phyloP scores from a whole-genome alignment of 2,329 filamentous ascomycete species.

The Fusarium miscanthi region DNA sequence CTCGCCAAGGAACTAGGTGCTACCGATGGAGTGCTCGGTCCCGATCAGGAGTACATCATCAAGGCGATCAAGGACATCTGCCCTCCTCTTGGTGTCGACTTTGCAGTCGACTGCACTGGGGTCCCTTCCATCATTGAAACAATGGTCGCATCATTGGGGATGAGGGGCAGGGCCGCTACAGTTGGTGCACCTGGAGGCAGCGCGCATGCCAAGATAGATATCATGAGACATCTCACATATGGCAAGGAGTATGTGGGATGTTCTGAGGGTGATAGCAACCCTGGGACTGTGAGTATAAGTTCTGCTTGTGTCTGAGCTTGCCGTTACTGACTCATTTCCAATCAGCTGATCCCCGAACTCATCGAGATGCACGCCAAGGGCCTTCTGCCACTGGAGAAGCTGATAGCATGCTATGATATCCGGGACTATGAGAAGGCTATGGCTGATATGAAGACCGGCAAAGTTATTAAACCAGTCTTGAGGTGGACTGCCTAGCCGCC shows the following conservation, averaged over 20 bases:
- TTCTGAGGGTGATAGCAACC: slow-evolving; percentile 19
- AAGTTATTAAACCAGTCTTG: not conserved
- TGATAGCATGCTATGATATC: slow-evolving; percentile 4
- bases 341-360: slow-evolving; percentile 10
- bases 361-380: slow-evolving; percentile 6
- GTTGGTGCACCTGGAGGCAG: slow-evolving; percentile 16
- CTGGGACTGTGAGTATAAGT: not conserved
- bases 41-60: not conserved
- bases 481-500: not conserved
- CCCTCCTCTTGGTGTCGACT: slow-evolving; percentile 17
- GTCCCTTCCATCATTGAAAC: slow-evolving; percentile 17
- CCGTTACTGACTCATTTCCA: not conserved
- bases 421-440: not conserved
- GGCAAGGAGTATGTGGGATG: slow-evolving; percentile 32
- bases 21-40: not conserved
- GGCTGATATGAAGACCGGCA: not conserved
- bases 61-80: not conserved
- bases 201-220: slow-evolving; percentile 6
- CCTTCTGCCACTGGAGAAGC: not conserved
- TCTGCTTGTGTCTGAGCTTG: rapidly evolving
- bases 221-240: slow-evolving; percentile 15
- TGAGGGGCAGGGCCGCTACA: slow-evolving; percentile 18
- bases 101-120: slow-evolving; percentile 33
- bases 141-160: slow-evolving; percentile 12
- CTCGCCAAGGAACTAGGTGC: slow-evolving; percentile 23